These are phyloP conservation scores for Populus euphratica DNA, from an alignment of 345 rosid species.

Conservation along the genomic window DNA sequence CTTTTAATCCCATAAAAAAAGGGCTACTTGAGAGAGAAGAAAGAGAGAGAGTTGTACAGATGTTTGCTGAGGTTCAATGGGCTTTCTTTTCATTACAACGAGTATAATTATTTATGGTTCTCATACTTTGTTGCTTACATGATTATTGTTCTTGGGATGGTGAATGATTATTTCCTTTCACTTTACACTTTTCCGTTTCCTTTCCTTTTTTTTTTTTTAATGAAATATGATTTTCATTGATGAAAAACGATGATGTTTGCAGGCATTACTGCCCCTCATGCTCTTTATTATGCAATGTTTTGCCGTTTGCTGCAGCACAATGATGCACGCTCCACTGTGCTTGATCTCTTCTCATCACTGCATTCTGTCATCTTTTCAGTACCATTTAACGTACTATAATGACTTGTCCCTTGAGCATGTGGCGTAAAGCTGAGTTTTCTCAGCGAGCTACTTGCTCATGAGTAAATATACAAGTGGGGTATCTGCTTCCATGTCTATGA, in stretches of 20 bases:
- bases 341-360: neutral
- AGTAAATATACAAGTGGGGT: neutral
- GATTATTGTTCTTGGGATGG: neutral
- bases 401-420: neutral
- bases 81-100: neutral
- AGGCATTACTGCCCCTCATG: neutral
- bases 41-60: slow-evolving; percentile 2
- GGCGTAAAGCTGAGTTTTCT: neutral
- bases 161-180: neutral
- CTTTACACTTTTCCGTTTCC: no score
- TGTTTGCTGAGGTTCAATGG: slow-evolving; percentile 10
- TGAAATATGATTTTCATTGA: neutral
- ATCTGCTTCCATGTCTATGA: neutral
- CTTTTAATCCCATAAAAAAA: neutral
- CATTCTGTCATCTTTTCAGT: neutral
- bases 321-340: neutral
- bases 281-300: neutral
- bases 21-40: neutral
- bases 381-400: neutral
- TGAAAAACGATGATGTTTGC: neutral
- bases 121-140: neutral
- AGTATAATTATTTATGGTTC: neutral
- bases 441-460: neutral
- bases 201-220: neutral
- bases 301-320: neutral